Evolutionary conservation across 2,329 filamentous ascomycete species (phyloP).

Genomic region (Botrytis hyacinthi): DNA sequence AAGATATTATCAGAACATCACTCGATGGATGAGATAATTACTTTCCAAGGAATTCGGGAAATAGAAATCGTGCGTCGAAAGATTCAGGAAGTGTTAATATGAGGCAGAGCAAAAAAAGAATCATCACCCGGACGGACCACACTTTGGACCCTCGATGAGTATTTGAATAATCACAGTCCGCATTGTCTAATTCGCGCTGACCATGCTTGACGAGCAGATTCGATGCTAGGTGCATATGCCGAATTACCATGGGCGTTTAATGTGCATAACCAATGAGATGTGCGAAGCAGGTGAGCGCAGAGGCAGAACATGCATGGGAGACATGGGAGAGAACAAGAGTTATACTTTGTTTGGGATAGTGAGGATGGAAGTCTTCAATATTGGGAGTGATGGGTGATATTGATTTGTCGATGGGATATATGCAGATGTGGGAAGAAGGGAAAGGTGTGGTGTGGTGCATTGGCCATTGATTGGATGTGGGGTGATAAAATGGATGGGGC

Average conservation of each 20-base stretch:
- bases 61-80: background rate
- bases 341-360: slow-evolving; percentile 5
- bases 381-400: background rate
- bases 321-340: background rate
- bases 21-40: slow-evolving; percentile 1
- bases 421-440: slow-evolving; percentile 1
- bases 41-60: background rate
- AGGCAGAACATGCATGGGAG: background rate
- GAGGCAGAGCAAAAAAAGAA: background rate
- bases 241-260: slow-evolving; percentile 7
- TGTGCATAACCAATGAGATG: background rate
- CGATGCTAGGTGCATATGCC: background rate
- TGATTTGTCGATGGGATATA: background rate
- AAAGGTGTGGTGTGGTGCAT: background rate
- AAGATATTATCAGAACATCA: slow-evolving; percentile 4
- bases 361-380: background rate
- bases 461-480: slow-evolving; percentile 12
- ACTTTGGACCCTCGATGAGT: slow-evolving; percentile 9
- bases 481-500: background rate
- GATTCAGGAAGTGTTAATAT: background rate
- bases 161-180: background rate
- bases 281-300: background rate
- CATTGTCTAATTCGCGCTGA: slow-evolving; percentile 11
- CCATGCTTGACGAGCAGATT: slow-evolving; percentile 3
- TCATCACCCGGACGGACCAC: background rate